Conservation (phyloP, 441 rosid genomes). For the Jatropha podagrica region DNA sequence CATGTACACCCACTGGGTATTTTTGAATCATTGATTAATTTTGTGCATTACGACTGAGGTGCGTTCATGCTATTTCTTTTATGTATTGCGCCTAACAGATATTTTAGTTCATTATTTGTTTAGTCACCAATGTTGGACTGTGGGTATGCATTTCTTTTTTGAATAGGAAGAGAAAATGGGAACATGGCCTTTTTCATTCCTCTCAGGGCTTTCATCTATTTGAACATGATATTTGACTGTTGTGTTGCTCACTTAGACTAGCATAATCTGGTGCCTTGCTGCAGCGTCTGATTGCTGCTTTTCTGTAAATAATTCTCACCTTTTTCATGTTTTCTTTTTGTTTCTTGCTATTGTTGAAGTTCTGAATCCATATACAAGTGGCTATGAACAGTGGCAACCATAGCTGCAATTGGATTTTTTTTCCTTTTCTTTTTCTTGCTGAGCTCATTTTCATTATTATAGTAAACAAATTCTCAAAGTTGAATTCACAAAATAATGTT, state of each 20-base stretch:
- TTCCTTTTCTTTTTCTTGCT: background rate
- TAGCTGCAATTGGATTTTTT: background rate
- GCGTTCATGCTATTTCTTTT: background rate
- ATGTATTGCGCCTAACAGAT: background rate
- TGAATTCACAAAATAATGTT: background rate
- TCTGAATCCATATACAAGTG: background rate
- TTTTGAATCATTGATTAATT: background rate
- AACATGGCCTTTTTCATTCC: background rate
- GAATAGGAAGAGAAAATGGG: background rate
- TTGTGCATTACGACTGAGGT: background rate
- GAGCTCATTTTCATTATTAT: no score
- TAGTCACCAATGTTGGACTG: background rate
- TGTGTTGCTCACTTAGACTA: background rate
- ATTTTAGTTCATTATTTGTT: background rate
- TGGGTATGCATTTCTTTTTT: background rate
- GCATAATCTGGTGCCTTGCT: background rate
- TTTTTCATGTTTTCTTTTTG: background rate
- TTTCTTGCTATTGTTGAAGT: background rate
- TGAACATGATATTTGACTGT: background rate
- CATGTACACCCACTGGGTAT: background rate
- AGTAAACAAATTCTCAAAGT: background rate
- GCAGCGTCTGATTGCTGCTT: background rate
- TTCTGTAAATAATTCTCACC: background rate
- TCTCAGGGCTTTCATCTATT: no score
- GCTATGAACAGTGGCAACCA: background rate